phyloP scores from a whole-genome alignment of 768 basidiomycete species.

The Amanita muscaria region DNA sequence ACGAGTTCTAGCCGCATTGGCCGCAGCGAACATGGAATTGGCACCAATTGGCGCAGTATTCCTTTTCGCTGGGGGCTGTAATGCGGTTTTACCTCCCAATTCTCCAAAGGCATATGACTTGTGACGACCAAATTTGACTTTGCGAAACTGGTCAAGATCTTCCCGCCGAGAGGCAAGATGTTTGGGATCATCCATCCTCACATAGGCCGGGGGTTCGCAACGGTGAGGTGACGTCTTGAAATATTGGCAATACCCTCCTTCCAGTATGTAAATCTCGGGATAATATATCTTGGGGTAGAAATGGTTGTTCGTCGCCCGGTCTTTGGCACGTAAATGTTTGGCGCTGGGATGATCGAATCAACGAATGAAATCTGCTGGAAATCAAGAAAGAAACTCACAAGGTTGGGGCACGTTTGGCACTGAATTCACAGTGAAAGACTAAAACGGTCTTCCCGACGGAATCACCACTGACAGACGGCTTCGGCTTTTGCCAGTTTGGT shows the following conservation, averaged over 20 bases:
- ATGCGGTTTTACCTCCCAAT: slow-evolving; percentile 31
- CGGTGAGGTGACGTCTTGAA: slow-evolving; percentile 58
- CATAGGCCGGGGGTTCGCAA: slow-evolving; percentile 78
- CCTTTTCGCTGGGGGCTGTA: slow-evolving; percentile 45
- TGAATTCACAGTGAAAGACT: slow-evolving; percentile 98
- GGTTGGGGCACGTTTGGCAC: slow-evolving; percentile 89
- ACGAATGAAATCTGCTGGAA: neutral
- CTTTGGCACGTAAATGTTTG: slow-evolving; percentile 85
- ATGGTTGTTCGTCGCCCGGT: slow-evolving; percentile 82
- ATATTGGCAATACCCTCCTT: slow-evolving; percentile 92
- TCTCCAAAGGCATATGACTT: slow-evolving; percentile 95
- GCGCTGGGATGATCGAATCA: slow-evolving; percentile 43
- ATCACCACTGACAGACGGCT: slow-evolving; percentile 70
- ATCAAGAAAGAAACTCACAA: slow-evolving; percentile 51
- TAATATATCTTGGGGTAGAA: slow-evolving; percentile 89
- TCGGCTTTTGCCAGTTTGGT: slow-evolving; percentile 42
- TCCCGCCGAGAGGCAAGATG: slow-evolving; percentile 74
- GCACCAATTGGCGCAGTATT: slow-evolving; percentile 54
- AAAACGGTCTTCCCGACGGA: slow-evolving; percentile 68
- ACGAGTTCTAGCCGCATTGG: slow-evolving; percentile 57
- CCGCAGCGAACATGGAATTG: slow-evolving; percentile 56
- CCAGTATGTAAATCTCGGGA: slow-evolving; percentile 93
- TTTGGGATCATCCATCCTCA: slow-evolving; percentile 91
- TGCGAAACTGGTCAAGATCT: slow-evolving; percentile 88
- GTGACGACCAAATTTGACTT: slow-evolving; percentile 78